Conservation (phyloP, 495 filamentous ascomycete genomes). For the Stereocaulon alpinum region DNA sequence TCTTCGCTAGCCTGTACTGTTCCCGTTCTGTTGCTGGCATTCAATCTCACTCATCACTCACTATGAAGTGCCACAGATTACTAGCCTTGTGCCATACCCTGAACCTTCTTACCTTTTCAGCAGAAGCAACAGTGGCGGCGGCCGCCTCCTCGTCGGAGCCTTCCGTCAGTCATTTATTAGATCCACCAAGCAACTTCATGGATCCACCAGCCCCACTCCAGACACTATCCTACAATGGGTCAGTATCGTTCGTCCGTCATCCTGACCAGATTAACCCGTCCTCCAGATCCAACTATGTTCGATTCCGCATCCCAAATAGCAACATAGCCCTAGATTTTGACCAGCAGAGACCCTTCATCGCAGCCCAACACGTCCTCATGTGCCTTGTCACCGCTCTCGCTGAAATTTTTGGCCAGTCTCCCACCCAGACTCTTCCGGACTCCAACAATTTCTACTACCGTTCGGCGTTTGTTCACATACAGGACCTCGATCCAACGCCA, state of each 20-base stretch:
- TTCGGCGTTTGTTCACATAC: not conserved
- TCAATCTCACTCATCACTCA: not conserved
- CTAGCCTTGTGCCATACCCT: not conserved
- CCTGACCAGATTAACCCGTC: not conserved
- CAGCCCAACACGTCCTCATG: slow-evolving; percentile 3
- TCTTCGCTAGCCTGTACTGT: not conserved
- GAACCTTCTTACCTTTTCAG: not conserved
- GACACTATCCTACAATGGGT: not conserved
- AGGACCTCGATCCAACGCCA: slow-evolving; percentile 2
- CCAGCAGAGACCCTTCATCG: not conserved
- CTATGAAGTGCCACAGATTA: not conserved
- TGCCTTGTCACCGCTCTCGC: slow-evolving; percentile 4
- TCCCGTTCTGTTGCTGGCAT: not conserved
- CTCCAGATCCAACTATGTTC: not conserved
- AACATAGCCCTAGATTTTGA: slow-evolving; percentile 5
- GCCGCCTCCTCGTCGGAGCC: not conserved
- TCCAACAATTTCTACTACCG: not conserved
- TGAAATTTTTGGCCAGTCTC: not conserved
- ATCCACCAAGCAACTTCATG: not conserved
- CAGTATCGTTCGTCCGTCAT: not conserved
- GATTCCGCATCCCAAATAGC: not conserved
- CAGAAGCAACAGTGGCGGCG: not conserved
- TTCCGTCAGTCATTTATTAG: not conserved
- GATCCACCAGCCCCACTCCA: not conserved
- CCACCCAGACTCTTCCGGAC: not conserved